These are phyloP conservation scores for Lactarius evosmus DNA, from an alignment of 768 basidiomycete species.

Conservation along the genomic window DNA sequence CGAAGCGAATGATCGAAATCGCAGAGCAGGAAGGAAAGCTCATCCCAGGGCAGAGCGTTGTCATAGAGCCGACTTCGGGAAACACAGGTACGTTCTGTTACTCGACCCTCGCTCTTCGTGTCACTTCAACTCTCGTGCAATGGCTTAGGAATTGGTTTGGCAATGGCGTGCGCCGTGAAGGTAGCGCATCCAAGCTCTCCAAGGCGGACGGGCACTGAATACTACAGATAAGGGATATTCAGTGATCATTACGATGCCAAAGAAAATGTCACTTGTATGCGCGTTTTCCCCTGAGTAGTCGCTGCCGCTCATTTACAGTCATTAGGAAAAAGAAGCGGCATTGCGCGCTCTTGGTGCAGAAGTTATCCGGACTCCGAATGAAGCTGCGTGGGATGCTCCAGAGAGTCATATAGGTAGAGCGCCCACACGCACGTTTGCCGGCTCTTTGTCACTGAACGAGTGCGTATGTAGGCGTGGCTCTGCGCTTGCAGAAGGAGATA, in stretches of 20 bases:
- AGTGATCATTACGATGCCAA: constrained; percentile 84
- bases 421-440: constrained; percentile 33
- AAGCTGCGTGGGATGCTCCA: constrained; percentile 84
- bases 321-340: constrained; percentile 86
- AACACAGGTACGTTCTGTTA: constrained; percentile 70
- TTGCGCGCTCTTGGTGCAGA: constrained; percentile 91
- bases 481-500: constrained; percentile 70
- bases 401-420: constrained; percentile 87
- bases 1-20: constrained; percentile 93
- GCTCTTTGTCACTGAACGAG: constrained; percentile 77
- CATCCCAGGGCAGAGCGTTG: constrained; percentile 80
- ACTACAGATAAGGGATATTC: constrained; percentile 71
- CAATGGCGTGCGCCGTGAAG: constrained; percentile 92
- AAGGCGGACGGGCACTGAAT: constrained; percentile 56
- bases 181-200: constrained; percentile 41
- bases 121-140: background rate
- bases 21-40: constrained; percentile 87
- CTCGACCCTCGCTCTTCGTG: background rate
- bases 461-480: constrained; percentile 70
- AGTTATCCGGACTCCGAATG: constrained; percentile 90
- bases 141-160: constrained; percentile 70
- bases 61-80: constrained; percentile 94
- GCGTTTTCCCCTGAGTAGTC: background rate
- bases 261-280: constrained; percentile 87
- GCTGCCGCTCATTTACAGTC: background rate